A percentile compares a stretch with the other conserved stretches of the same genome.
Evolutionary conservation across 2,329 filamentous ascomycete genomes (phyloP).

Genomic region (Botrytis elliptica): DNA sequence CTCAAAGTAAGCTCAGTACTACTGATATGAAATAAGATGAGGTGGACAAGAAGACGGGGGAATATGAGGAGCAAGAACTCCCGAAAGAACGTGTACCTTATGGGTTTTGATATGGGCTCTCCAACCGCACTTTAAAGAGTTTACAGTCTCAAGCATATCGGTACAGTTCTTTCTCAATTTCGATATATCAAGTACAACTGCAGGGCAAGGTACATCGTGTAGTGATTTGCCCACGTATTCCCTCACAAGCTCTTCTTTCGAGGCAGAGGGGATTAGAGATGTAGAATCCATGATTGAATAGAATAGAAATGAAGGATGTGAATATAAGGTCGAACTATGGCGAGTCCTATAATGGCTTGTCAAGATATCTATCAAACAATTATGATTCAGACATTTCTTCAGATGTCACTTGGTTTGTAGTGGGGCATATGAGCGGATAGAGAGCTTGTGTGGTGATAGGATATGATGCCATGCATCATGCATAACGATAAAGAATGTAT

Average conservation of each 20-base stretch:
- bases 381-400: not conserved
- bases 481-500: not conserved
- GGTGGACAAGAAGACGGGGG: not conserved
- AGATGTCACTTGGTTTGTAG: not conserved
- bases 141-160: slow-evolving; percentile 65
- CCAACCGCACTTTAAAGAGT: slow-evolving; percentile 62
- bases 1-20: not conserved
- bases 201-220: slow-evolving; percentile 61
- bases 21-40: not conserved
- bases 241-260: slow-evolving; percentile 42
- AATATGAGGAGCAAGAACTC: not conserved
- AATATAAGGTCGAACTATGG: not conserved
- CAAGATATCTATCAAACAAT: not conserved
- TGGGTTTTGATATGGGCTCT: slow-evolving; percentile 81
- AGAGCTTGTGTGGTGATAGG: not conserved
- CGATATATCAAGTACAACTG: slow-evolving; percentile 65
- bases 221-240: slow-evolving; percentile 60
- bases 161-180: slow-evolving; percentile 66
- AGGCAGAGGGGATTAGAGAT: slow-evolving; percentile 32
- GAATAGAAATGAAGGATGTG: not conserved
- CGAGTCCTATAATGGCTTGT: not conserved
- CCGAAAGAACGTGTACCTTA: slow-evolving; percentile 53
- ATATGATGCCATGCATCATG: slow-evolving; percentile 1
- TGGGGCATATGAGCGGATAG: not conserved
- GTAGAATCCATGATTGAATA: slow-evolving; percentile 31